A percentile compares a stretch with the other conserved stretches of the same genome.
These are phyloP conservation scores for Stagonosporopsis chrysanthemi DNA, from an alignment of 2,329 filamentous ascomycete genomes.

Conservation along the genomic window DNA sequence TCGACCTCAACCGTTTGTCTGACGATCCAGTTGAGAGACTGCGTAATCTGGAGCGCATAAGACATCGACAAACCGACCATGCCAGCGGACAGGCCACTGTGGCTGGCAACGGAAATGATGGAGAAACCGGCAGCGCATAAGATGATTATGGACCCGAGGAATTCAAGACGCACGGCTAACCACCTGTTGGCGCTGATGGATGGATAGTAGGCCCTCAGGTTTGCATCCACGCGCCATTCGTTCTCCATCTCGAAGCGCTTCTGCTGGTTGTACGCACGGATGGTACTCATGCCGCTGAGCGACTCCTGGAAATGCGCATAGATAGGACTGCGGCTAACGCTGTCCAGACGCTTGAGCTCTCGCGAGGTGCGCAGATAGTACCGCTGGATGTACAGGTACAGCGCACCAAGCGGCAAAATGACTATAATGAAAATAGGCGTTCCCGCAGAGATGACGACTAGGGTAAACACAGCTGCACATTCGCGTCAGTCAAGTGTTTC, in stretches of 20 bases:
- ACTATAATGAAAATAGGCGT: constrained; percentile 82
- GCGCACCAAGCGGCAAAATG: constrained; percentile 78
- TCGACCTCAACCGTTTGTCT: constrained; percentile 99
- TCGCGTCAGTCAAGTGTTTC: constrained; percentile 33
- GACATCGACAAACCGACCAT: constrained; percentile 94
- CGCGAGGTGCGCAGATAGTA: constrained; percentile 97
- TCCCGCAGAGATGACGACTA: constrained; percentile 81
- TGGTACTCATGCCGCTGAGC: constrained; percentile 90
- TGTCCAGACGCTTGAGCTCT: constrained; percentile 94
- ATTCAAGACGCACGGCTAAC: constrained; percentile 93
- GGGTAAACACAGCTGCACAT: constrained; percentile 71
- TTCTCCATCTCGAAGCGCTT: constrained; percentile 89
- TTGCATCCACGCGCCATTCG: constrained; percentile 96
- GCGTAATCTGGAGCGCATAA: constrained; percentile 95
- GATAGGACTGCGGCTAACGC: constrained; percentile 92
- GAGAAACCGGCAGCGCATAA: constrained; percentile 82
- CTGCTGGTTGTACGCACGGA: constrained; percentile 92
- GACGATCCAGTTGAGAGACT: constrained; percentile 98
- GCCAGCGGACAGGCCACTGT: constrained; percentile 71
- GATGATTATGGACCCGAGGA: constrained; percentile 94
- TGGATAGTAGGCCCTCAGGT: constrained; percentile 92
- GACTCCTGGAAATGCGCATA: constrained; percentile 99
- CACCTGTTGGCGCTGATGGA: constrained; percentile 90
- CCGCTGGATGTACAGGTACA: constrained; percentile 93
- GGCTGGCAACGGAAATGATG: constrained; percentile 77